Conservation (phyloP, 2,329 filamentous ascomycete species). For the Cladosporium sp. region DNA sequence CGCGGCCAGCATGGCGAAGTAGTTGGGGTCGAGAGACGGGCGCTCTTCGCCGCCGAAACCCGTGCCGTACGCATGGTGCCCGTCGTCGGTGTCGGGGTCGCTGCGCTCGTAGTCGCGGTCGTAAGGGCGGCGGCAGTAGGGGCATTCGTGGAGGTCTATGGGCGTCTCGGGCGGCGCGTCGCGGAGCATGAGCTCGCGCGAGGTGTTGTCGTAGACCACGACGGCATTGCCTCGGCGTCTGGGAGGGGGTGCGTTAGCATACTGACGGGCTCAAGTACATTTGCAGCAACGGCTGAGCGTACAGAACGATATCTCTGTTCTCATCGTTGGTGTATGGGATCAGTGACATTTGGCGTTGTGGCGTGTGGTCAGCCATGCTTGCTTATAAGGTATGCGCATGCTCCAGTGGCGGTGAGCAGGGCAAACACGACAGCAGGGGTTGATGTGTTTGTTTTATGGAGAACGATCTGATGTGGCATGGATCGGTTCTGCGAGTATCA, state of each 20-base stretch:
- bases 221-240: conserved; percentile 91
- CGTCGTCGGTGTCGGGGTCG: conserved; percentile 32
- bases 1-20: conserved; percentile 84
- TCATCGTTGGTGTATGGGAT: conserved; percentile 69
- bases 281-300: conserved; percentile 36
- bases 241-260: too few species aligned
- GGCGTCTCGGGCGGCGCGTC: conserved; percentile 46
- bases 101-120: conserved; percentile 21
- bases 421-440: neutral
- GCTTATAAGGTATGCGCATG: conserved; percentile 5
- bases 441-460: neutral
- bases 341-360: conserved; percentile 53
- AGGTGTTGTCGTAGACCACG: conserved; percentile 81
- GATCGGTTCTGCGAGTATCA: too few species aligned
- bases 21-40: conserved; percentile 76
- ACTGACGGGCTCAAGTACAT: too few species aligned
- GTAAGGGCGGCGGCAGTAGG: conserved; percentile 78
- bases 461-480: neutral
- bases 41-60: neutral
- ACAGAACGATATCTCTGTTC: conserved; percentile 72
- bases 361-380: conserved; percentile 29
- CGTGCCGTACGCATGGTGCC: conserved; percentile 1
- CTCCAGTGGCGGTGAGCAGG: conserved; percentile 1
- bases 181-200: conserved; percentile 77
- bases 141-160: conserved; percentile 65